phyloP scores from a whole-genome alignment of 108 stramenopile species.

The Cyclotella cryptica region DNA sequence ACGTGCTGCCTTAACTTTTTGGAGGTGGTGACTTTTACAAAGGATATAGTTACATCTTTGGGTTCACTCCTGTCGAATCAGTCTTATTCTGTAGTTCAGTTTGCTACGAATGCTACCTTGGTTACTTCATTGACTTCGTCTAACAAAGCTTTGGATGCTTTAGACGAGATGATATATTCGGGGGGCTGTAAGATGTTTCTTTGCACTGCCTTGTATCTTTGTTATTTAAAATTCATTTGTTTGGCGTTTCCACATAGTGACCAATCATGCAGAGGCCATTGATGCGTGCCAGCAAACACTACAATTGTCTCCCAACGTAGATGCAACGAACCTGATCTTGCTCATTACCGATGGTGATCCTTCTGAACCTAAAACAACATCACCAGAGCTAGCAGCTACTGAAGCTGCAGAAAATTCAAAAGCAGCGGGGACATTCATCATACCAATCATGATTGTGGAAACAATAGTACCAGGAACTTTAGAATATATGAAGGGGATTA shows the following conservation, averaged over 20 bases:
- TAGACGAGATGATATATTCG: constrained; percentile 19
- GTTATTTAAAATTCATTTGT: neutral
- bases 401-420: constrained; percentile 31
- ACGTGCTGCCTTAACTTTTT: constrained; percentile 45
- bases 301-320: constrained; percentile 1
- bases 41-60: constrained; percentile 32
- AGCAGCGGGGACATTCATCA: constrained; percentile 29
- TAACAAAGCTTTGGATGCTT: constrained; percentile 15
- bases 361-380: constrained; percentile 27
- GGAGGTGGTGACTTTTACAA: constrained; percentile 29
- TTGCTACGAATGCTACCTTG: constrained; percentile 32
- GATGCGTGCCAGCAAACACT: constrained; percentile 34
- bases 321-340: constrained; percentile 37
- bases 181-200: constrained; percentile 23
- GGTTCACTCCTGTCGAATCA: constrained; percentile 13
- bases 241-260: neutral
- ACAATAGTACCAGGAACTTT: constrained; percentile 4
- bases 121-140: constrained; percentile 13
- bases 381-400: constrained; percentile 17
- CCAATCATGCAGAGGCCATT: constrained; percentile 48
- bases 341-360: constrained; percentile 45
- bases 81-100: constrained; percentile 39
- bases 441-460: constrained; percentile 37
- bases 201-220: neutral
- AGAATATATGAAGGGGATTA: constrained; percentile 20